phyloP scores from a whole-genome alignment of 331 rosid species.

The Phaseolus coccineus region DNA sequence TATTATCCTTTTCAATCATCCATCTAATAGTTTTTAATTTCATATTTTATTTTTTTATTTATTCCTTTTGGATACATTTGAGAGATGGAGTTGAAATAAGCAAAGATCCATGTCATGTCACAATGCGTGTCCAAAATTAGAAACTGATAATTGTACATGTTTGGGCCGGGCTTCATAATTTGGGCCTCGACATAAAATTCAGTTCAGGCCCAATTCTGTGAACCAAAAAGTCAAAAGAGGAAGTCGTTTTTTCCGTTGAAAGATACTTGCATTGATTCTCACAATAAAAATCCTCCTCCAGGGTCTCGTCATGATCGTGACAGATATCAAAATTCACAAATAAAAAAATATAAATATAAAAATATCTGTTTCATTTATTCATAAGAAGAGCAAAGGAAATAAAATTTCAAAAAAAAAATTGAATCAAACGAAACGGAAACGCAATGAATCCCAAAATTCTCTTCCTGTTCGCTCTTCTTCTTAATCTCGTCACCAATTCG shows the following conservation, averaged over 20 bases:
- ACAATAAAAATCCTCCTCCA: neutral
- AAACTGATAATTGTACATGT: neutral
- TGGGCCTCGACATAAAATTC: neutral
- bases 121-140: neutral
- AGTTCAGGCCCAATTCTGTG: neutral
- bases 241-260: slow-evolving; percentile 43
- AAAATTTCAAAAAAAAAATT: neutral
- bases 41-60: no score
- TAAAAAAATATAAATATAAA: neutral
- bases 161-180: neutral
- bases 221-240: slow-evolving; percentile 9
- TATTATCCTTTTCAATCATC: no score
- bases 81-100: no score
- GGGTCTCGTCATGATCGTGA: slow-evolving; percentile 19
- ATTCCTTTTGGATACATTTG: no score
- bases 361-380: slow-evolving; percentile 21
- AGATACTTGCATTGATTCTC: slow-evolving; percentile 10
- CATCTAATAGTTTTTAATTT: no score
- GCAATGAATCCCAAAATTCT: slow-evolving; percentile 52
- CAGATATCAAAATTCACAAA: slow-evolving; percentile 12
- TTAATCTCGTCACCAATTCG: slow-evolving; percentile 47
- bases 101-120: no score
- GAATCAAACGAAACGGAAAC: neutral
- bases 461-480: slow-evolving; percentile 42
- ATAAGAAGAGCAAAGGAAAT: neutral